Base-by-base conservation (phyloP, 495 filamentous ascomycete species). In the Amorphotheca resinae region DNA sequence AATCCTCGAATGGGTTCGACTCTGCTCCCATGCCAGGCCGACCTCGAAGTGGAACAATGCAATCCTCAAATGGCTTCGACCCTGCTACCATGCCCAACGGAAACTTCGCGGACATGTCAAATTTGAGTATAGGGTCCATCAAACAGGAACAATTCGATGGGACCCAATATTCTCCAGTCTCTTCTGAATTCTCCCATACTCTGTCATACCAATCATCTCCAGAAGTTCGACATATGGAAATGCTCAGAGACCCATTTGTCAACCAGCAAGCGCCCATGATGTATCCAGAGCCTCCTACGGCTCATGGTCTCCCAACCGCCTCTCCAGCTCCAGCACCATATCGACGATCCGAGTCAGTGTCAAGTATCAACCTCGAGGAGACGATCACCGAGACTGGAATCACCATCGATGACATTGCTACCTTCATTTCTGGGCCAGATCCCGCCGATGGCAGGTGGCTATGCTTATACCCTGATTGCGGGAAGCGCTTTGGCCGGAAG, bases 401-500 rank as follows among this genome's bases (percentile, higher is more conserved):
- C 36, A 84, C 82, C 0, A 63, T 77, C 11, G 87, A 95, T 43
- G 84, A 96, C 46, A 94, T 98, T 48, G 75, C 82, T 16, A 68
- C 73, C 15, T 93, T 73, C 59, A 95, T 98, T 53, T 66, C 76
- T 22, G 87, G 87, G 9, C 87, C 87, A 0, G 80, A 86, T 48
- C 65, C 77, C 1, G 54, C 67, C 16, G 74, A 76, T 49, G 78
- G 84, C 42, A 88, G 89, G 61, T 96, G 87, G 84, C 67, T 82
- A 1, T 98, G 91, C 59, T 62, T 82, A 4, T 95, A 74, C 53
- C 76, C 80, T 2, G 76, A 76, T 9, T 98, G 91, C 65, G 67
- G 72, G 30, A 88, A 91, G 51, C 72, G 74, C 11, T 98, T 96
- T 56, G 85, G 84, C 9, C 74, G 91, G 37, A 91, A 93, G 58